A percentile compares a stretch with the other conserved stretches of the same genome.
Evolutionary conservation across 106 monocot species (phyloP).

Genomic region (Hemerocallis citrina): DNA sequence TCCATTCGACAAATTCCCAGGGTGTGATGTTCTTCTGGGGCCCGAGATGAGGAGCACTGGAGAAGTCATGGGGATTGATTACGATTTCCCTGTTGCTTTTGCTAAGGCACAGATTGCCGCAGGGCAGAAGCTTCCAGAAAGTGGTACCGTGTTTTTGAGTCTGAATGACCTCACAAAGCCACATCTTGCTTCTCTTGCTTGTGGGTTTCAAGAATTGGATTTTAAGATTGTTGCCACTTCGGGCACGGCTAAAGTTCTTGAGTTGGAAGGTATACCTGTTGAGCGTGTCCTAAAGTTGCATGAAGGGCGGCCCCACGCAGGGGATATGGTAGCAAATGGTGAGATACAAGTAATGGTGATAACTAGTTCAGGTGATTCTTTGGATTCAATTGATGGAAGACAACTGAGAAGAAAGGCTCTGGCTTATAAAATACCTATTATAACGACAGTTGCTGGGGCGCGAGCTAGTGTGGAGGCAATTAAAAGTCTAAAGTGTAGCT

Average conservation of each 20-base stretch:
- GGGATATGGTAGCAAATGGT: constrained; percentile 93
- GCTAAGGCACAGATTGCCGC: constrained; percentile 99
- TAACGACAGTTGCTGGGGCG: constrained; percentile 91
- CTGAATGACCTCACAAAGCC: constrained; percentile 90
- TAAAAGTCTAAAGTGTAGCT: constrained; percentile 57
- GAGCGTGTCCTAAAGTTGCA: constrained; percentile 94
- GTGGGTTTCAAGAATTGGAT: constrained; percentile 62
- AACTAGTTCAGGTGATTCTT: constrained; percentile 85
- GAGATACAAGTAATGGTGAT: constrained; percentile 92
- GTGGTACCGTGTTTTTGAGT: constrained; percentile 74
- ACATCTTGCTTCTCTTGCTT: constrained; percentile 60
- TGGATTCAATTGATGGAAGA: constrained; percentile 81
- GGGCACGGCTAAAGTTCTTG: constrained; percentile 74
- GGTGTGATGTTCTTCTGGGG: constrained; percentile 91
- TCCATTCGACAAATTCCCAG: constrained; percentile 97
- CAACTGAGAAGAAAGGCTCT: constrained; percentile 74
- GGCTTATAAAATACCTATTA: constrained; percentile 84
- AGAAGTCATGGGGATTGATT: constrained; percentile 97
- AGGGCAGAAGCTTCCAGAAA: constrained; percentile 76
- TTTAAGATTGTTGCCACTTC: constrained; percentile 82
- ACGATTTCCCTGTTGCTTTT: constrained; percentile 75
- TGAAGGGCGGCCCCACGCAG: constrained; percentile 88
- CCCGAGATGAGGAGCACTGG: constrained; percentile 99
- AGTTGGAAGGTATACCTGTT: constrained; percentile 65
- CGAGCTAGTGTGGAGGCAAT: constrained; percentile 79